Evolutionary conservation across 31 red algal genomes (phyloP).

Genomic region (Endocladia muricata): DNA sequence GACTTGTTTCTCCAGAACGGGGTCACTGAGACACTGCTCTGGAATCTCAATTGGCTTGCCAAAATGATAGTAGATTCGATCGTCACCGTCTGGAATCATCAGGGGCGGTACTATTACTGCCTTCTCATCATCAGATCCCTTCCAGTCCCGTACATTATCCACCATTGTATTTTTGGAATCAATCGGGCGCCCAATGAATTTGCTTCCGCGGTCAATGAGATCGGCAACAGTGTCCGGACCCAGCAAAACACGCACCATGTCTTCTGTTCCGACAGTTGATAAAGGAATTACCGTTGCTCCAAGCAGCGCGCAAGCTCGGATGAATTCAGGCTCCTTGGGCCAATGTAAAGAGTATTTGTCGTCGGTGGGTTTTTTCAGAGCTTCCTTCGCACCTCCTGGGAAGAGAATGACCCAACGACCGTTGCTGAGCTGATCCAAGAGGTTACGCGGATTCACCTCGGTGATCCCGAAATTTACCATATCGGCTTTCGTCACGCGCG

Average conservation of each 20-base stretch:
- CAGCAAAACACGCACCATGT: conserved; percentile 55
- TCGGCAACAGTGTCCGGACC: conserved; percentile 46
- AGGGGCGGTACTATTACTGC: conserved; percentile 33
- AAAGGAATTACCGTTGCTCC: conserved; percentile 85
- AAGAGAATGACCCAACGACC: conserved; percentile 82
- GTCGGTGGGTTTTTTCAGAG: conserved; percentile 59
- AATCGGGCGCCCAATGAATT: conserved; percentile 14
- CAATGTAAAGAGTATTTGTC: conserved; percentile 71
- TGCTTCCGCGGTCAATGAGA: background rate
- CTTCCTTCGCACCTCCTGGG: conserved; percentile 92
- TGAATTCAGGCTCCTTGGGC: conserved; percentile 80
- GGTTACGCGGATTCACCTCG: conserved; percentile 38
- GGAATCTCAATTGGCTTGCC: conserved; percentile 50
- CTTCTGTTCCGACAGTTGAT: conserved; percentile 78
- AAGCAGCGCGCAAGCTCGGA: conserved; percentile 71
- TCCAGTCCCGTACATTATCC: conserved; percentile 34
- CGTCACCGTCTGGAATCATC: background rate
- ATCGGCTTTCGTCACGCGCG: background rate
- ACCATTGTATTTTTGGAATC: conserved; percentile 2
- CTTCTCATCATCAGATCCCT: background rate
- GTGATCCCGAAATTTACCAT: conserved; percentile 68
- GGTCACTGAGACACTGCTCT: conserved; percentile 43
- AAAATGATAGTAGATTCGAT: conserved; percentile 66
- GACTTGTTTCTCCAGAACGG: background rate
- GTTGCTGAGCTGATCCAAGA: conserved; percentile 45